Base-by-base conservation (phyloP, 2,329 filamentous ascomycete species). In the Xenosphaeropsis pyriputrescens region DNA sequence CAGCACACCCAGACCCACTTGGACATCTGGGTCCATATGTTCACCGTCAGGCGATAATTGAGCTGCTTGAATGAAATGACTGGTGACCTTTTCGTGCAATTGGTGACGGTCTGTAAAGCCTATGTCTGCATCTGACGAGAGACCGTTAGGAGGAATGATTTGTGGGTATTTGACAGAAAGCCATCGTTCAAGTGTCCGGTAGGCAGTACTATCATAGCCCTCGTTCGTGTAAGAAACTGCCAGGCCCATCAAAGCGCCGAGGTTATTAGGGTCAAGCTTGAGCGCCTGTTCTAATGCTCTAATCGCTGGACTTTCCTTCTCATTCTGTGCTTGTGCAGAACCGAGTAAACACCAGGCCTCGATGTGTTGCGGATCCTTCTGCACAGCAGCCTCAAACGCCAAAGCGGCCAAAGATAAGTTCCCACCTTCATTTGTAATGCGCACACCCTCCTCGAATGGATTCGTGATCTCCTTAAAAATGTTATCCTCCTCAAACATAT, bases 151-250 rank as follows among this genome's bases (percentile, higher is more conserved):
- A 36, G 83, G 63, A 50, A 86, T 75, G 45, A 98, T 75, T 29
- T 75, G 67, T 6, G 91, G 88, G 60, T 98, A 98, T 60, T 93
- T 93, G 51, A 84, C 75, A n/a, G 85, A 85, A 19, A 98, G 71
- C 91, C 91, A 98, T 46, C 89, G 83, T 63, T 98, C 91, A 12
- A 98, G 71, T 8, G 89, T 96, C 39, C 89, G 78, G 66, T 96
- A 98, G 35, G 91, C 89, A 15, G 88, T 93, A 54, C 83, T 89
- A 60, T 98, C 91, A 62, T 96, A 98, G 44, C 89, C 91, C 63
- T 98, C 91, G 62, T 98, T 98, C 35, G 91, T 98, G 60, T 98
- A 98, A 5, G 85, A 93, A 15, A 98, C 89, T 12, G 89, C 86
- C 37, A 98, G 66, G 1, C 85, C 88, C 89, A 98, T 96, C 34